These are phyloP conservation scores for Pulveroboletus sp. DNA, from an alignment of 768 basidiomycete genomes.

Conservation along the genomic window DNA sequence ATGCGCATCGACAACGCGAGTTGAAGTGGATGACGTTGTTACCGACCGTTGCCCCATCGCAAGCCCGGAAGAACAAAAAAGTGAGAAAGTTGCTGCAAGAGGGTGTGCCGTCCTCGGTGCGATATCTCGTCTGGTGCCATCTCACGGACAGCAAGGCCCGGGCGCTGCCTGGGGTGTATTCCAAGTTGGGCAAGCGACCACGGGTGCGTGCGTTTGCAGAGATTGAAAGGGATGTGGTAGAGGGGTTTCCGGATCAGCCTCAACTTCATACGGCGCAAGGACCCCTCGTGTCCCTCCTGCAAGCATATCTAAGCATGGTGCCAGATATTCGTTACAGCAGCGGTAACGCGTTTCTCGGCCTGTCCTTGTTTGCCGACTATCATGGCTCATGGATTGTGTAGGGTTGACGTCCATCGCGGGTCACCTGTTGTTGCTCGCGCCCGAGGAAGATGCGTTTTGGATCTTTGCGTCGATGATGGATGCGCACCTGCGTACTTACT, in stretches of 20 bases:
- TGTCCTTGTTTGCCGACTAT: background rate
- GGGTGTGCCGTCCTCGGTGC: constrained; percentile 79
- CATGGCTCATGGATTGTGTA: constrained; percentile 23
- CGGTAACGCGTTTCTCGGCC: constrained; percentile 39
- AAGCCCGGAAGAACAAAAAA: constrained; percentile 78
- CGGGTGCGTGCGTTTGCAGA: constrained; percentile 46
- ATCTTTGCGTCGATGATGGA: constrained; percentile 88
- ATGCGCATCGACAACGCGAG: constrained; percentile 75
- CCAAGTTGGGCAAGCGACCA: constrained; percentile 56
- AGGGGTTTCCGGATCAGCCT: constrained; percentile 55
- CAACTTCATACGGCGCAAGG: constrained; percentile 57
- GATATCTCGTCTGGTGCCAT: constrained; percentile 83
- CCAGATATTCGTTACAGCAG: constrained; percentile 71
- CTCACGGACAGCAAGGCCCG: constrained; percentile 75
- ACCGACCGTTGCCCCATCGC: constrained; percentile 51
- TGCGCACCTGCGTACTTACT: constrained; percentile 75
- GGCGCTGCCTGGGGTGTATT: constrained; percentile 66
- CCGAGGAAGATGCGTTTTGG: constrained; percentile 91
- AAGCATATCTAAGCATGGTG: constrained; percentile 83
- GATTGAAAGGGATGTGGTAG: constrained; percentile 58
- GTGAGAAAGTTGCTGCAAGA: constrained; percentile 69
- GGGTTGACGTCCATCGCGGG: constrained; percentile 71
- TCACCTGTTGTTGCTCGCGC: constrained; percentile 68
- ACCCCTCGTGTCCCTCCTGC: constrained; percentile 54
- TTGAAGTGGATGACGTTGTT: constrained; percentile 71